Percentiles rank a stretch among this genome's conserved stretches.
These are phyloP conservation scores for Talaromyces albobiverticillius DNA, from an alignment of 2,329 filamentous ascomycete species.

Conservation along the genomic window DNA sequence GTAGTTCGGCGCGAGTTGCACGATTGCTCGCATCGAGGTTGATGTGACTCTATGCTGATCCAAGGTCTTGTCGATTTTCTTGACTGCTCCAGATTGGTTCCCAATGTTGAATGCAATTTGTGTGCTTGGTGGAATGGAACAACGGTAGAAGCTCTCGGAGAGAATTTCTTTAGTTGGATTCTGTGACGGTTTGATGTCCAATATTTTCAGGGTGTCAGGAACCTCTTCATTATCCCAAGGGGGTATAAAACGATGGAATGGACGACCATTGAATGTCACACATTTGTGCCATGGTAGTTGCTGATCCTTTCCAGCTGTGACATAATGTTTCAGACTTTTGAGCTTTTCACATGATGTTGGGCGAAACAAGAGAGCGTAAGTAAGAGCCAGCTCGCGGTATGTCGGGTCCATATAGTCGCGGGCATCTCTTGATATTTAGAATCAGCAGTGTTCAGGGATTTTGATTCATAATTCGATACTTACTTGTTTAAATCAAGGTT, in stretches of 20 bases:
- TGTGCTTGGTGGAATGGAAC: neutral
- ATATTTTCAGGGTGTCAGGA: neutral
- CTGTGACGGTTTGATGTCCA: neutral
- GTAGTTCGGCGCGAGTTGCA: conserved; percentile 5
- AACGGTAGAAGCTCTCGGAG: conserved; percentile 10
- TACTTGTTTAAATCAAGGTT: neutral
- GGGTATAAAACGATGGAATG: neutral
- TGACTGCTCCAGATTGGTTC: neutral
- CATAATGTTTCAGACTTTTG: neutral
- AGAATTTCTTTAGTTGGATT: conserved; percentile 4
- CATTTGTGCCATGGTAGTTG: neutral
- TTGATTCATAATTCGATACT: too few species aligned
- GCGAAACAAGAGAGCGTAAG: conserved; percentile 10
- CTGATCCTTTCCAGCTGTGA: neutral
- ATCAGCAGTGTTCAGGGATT: neutral
- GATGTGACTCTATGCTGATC: conserved; percentile 4
- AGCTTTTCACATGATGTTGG: neutral
- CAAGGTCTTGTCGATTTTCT: neutral
- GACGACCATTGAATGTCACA: neutral
- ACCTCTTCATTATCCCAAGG: neutral
- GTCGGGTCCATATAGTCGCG: conserved; percentile 1
- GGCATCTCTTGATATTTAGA: neutral
- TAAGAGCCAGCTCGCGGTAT: conserved; percentile 2
- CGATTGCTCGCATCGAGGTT: conserved; percentile 1
- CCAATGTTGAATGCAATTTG: conserved; percentile 3